These are phyloP conservation scores for Inonotus obliquus DNA, from an alignment of 1,284 basidiomycete genomes.

Conservation along the genomic window DNA sequence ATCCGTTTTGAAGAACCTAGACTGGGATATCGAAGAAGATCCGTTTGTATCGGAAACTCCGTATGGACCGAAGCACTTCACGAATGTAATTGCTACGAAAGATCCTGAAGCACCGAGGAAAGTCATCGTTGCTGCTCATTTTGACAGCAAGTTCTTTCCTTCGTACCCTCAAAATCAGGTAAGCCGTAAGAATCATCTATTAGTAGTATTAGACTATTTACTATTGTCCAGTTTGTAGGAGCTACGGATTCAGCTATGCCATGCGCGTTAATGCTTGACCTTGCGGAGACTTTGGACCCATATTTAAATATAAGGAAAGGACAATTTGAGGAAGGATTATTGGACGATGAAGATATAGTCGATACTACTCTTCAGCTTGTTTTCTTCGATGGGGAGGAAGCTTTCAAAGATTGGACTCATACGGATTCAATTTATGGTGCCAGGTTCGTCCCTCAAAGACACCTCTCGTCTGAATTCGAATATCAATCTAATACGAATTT, in stretches of 20 bases:
- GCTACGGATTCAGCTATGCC: slow-evolving; percentile 97
- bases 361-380: slow-evolving; percentile 90
- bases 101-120: slow-evolving; percentile 79
- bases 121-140: slow-evolving; percentile 90
- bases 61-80: slow-evolving; percentile 76
- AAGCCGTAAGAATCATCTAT: slow-evolving; percentile 23
- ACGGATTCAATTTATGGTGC: slow-evolving; percentile 94
- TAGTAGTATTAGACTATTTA: not conserved
- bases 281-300: slow-evolving; percentile 75
- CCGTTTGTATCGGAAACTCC: slow-evolving; percentile 81
- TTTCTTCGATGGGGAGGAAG: slow-evolving; percentile 99
- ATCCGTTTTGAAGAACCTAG: slow-evolving; percentile 58
- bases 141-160: slow-evolving; percentile 91
- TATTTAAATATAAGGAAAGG: slow-evolving; percentile 62
- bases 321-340: slow-evolving; percentile 49
- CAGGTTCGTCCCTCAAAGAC: slow-evolving; percentile 48
- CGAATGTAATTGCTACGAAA: slow-evolving; percentile 93
- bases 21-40: slow-evolving; percentile 87
- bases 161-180: slow-evolving; percentile 70
- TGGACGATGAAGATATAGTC: slow-evolving; percentile 72
- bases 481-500: slow-evolving; percentile 7
- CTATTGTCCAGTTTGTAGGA: slow-evolving; percentile 74
- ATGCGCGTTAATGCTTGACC: slow-evolving; percentile 89
- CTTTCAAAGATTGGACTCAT: slow-evolving; percentile 86
- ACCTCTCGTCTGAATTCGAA: not conserved